Evolutionary conservation across 805 yeast species (phyloP).

Genomic region (Saccharomycopsis synnaedendra): DNA sequence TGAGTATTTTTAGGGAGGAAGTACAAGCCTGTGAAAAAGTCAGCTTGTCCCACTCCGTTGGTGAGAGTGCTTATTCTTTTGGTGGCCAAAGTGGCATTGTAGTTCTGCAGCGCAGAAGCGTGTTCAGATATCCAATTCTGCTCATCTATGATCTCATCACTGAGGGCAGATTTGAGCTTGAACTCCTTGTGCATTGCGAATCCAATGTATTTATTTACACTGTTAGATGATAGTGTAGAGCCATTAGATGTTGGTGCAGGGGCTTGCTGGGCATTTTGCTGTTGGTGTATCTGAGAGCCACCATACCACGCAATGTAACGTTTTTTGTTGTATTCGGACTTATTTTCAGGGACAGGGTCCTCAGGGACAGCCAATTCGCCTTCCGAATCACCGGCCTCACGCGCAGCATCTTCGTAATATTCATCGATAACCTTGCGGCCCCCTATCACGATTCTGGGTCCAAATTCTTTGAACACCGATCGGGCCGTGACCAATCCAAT

Average conservation of each 20-base stretch:
- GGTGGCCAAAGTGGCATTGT: constrained; percentile 48
- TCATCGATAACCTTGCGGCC: constrained; percentile 82
- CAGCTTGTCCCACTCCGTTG: constrained; percentile 45
- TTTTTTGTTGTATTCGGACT: constrained; percentile 31
- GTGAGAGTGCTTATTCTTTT: constrained; percentile 39
- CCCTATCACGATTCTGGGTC: constrained; percentile 69
- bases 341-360: constrained; percentile 32
- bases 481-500: constrained; percentile 89
- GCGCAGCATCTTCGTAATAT: constrained; percentile 57
- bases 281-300: constrained; percentile 29
- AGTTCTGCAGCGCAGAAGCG: constrained; percentile 60
- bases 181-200: constrained; percentile 13
- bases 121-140: constrained; percentile 80
- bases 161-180: constrained; percentile 6
- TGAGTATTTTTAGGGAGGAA: constrained; percentile 72
- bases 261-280: constrained; percentile 16
- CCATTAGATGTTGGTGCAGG: not conserved
- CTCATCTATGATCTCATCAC: constrained; percentile 32
- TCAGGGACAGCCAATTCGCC: constrained; percentile 60
- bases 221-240: not conserved
- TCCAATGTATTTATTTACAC: constrained; percentile 6
- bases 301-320: constrained; percentile 42
- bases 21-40: constrained; percentile 69
- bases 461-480: constrained; percentile 85
- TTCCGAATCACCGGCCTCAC: constrained; percentile 40